Base-by-base conservation (phyloP, 2,329 filamentous ascomycete species). In the Colletotrichum gloeosporioides region DNA sequence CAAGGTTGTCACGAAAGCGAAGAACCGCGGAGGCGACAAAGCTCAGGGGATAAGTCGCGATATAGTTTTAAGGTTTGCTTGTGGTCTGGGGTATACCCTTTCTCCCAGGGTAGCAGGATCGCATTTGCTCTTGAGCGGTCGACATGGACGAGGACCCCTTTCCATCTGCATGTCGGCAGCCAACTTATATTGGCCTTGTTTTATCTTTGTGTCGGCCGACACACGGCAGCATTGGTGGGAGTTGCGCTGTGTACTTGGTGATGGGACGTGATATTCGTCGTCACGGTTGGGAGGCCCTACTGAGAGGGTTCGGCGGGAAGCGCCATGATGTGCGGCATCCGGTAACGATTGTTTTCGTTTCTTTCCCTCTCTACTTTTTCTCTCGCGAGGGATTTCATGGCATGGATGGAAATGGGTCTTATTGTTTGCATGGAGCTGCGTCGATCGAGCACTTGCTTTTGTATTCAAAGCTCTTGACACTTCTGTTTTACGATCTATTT, bases 191-290 rank as follows among this genome's bases (percentile, higher is more conserved):
- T 62, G 72, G 62, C 61, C 73, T 66, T 72, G 68, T 67, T 75
- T 67, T 70, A 59, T 73, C 65, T 65, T 66, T 53, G 68, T 67
- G 53, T 75, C 53, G 61, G 36, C 68, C 61, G 36, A 39, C 36
- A 55, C n/a, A 75, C 36, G 18, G 62, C 68, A 72, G 34, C 69
- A 75, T 75, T 36, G 32, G 71, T 36, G n/a, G 73, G 68, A 66
- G 62, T 67, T 67, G 31, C 8, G 63, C 31, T 39, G 44, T 67
- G 16, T 65, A 25, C 44, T 49, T 36, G 61, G 44, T 39, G 55
- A 57, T 53, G 44, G 32, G 32, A 65, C 49, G 49, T 61, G 67
- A 65, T 66, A 44, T 61, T 49, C 15, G 34, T 31, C n/a, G 34
- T 61, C 22, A 44, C 27, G 18, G 34, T 22, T 70, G 62, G 57